Conservation (phyloP, 164 flowering plant genomes). For the Malania oleifera region DNA sequence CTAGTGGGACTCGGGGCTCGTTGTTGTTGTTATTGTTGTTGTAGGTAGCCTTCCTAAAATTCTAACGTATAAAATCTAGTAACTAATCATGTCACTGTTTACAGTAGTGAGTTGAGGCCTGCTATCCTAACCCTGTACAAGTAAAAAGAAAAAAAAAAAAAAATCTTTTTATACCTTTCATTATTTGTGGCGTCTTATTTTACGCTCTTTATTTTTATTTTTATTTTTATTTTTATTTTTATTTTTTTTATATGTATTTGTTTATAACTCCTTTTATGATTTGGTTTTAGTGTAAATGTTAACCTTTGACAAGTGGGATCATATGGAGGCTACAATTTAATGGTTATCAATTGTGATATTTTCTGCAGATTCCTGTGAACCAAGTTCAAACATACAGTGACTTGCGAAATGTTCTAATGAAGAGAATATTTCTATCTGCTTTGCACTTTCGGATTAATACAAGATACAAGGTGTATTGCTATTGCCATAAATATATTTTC, state of each 20-base stretch:
- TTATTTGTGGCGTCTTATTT: too few relatives aligned
- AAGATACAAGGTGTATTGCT: constrained; percentile 77
- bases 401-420: constrained; percentile 88
- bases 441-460: constrained; percentile 95
- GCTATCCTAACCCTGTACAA: too few relatives aligned
- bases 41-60: too few relatives aligned
- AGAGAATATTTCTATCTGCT: constrained; percentile 94
- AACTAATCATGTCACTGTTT: too few relatives aligned
- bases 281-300: neutral
- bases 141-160: too few relatives aligned
- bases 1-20: too few relatives aligned
- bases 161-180: too few relatives aligned
- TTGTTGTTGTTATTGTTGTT: too few relatives aligned
- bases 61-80: too few relatives aligned
- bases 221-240: neutral
- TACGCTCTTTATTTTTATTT: too few relatives aligned
- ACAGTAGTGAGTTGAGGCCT: too few relatives aligned
- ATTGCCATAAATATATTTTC: neutral
- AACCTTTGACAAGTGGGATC: neutral
- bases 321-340: neutral
- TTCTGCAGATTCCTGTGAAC: constrained; percentile 76
- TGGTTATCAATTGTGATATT: constrained; percentile 3
- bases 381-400: constrained; percentile 80
- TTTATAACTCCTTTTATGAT: neutral
- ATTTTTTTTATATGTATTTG: neutral